Percentiles rank a stretch among this genome's conserved stretches.
phyloP scores from a whole-genome alignment of 2,329 filamentous ascomycete genomes.

The Lasiodiplodia theobromae region DNA sequence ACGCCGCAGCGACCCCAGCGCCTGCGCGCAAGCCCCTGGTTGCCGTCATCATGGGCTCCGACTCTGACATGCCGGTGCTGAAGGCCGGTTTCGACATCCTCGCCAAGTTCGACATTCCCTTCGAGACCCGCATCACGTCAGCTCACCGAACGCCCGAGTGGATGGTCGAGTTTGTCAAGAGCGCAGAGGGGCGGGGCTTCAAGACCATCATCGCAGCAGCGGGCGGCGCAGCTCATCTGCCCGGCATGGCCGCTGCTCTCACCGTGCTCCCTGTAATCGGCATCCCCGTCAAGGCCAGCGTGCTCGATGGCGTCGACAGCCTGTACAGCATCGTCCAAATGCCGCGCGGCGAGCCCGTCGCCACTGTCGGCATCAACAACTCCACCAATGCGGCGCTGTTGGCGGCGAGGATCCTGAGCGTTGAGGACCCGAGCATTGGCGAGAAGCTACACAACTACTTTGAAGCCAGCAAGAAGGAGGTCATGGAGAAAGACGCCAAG shows the following conservation, averaged over 20 bases:
- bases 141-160: slow-evolving; percentile 64
- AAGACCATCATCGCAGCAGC: slow-evolving; percentile 58
- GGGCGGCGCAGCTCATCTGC: slow-evolving; percentile 59
- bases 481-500: slow-evolving; percentile 66
- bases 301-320: slow-evolving; percentile 58
- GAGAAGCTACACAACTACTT: slow-evolving; percentile 68
- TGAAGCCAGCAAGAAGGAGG: slow-evolving; percentile 67
- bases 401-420: slow-evolving; percentile 53
- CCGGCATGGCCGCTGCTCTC: slow-evolving; percentile 60
- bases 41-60: slow-evolving; percentile 83
- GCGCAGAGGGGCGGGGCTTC: slow-evolving; percentile 47
- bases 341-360: slow-evolving; percentile 55
- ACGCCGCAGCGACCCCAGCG: slow-evolving; percentile 33
- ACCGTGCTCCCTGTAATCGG: slow-evolving; percentile 60
- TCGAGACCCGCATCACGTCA: slow-evolving; percentile 77
- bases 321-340: slow-evolving; percentile 61
- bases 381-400: slow-evolving; percentile 55
- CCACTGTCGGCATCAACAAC: slow-evolving; percentile 56
- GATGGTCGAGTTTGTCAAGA: slow-evolving; percentile 54
- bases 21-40: slow-evolving; percentile 62
- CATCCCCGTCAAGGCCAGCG: slow-evolving; percentile 57
- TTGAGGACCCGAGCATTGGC: slow-evolving; percentile 61
- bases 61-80: slow-evolving; percentile 76
- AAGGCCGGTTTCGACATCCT: slow-evolving; percentile 71
- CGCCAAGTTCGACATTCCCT: slow-evolving; percentile 73